Conservation (phyloP, 495 filamentous ascomycete genomes). For the Thozetella sp. region DNA sequence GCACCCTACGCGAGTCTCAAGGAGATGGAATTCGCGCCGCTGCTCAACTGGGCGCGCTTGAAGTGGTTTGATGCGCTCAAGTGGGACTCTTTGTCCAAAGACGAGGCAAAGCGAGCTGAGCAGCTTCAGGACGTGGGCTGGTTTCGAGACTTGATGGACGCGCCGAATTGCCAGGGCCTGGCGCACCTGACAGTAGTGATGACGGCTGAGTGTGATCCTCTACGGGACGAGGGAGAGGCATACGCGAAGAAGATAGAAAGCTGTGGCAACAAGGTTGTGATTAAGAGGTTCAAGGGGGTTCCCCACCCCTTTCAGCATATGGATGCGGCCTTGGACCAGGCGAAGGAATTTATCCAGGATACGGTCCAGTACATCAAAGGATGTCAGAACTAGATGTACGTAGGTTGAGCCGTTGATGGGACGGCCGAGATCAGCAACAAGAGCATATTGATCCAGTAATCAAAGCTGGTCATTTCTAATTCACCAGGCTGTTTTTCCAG, state of each 20-base stretch:
- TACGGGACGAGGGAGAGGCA: slow-evolving; percentile 45
- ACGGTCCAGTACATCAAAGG: background rate
- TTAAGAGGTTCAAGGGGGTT: slow-evolving; percentile 35
- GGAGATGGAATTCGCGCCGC: background rate
- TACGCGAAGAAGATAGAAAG: slow-evolving; percentile 38
- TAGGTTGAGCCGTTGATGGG: no score
- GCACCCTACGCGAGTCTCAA: slow-evolving; percentile 33
- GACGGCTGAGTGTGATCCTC: slow-evolving; percentile 41
- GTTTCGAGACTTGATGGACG: slow-evolving; percentile 20
- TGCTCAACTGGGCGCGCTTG: background rate
- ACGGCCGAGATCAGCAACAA: no score
- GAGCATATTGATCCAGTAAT: no score
- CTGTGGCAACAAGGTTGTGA: slow-evolving; percentile 34
- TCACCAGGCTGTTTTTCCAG: no score
- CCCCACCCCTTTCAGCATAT: slow-evolving; percentile 47
- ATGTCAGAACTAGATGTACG: no score
- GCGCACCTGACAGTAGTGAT: slow-evolving; percentile 35
- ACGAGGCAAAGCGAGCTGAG: slow-evolving; percentile 3
- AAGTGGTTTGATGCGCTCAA: background rate
- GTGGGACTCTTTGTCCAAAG: background rate
- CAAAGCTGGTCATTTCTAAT: no score
- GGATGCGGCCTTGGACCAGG: background rate
- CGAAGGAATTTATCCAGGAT: background rate
- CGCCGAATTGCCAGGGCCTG: slow-evolving; percentile 30
- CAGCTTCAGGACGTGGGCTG: background rate